A percentile compares a stretch with the other conserved stretches of the same genome.
Evolutionary conservation across 495 filamentous ascomycete species (phyloP).

Genomic region (Durotheca rogersii): DNA sequence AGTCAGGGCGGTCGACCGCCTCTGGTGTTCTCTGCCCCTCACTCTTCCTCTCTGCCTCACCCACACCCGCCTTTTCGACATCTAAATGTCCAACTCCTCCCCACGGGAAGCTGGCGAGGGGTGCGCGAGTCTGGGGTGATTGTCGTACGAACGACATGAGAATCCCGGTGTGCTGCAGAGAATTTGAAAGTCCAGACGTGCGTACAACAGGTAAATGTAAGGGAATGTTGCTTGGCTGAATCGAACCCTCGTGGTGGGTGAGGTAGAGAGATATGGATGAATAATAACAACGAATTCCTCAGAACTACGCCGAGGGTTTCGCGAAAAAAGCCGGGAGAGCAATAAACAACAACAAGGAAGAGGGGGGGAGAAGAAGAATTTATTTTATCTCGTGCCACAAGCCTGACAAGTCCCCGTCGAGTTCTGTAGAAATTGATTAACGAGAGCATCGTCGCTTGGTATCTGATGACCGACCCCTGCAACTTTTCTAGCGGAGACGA

Average conservation of each 20-base stretch:
- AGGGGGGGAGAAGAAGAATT: too few species aligned
- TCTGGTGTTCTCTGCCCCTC: neutral
- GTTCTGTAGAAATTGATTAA: constrained; percentile 5
- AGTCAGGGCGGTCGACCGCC: neutral
- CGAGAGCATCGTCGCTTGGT: constrained; percentile 4
- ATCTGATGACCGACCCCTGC: constrained; percentile 23
- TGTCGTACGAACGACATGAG: constrained; percentile 9
- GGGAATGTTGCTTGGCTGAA: constrained; percentile 2
- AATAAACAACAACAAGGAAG: too few species aligned
- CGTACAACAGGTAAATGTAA: constrained; percentile 6
- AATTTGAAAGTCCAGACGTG: constrained; percentile 10
- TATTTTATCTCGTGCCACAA: neutral
- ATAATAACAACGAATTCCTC: neutral
- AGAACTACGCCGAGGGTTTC: neutral
- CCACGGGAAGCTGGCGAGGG: neutral
- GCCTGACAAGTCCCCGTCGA: neutral
- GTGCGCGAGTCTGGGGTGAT: constrained; percentile 14
- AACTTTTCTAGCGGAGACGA: constrained; percentile 21
- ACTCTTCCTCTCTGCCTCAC: too few species aligned
- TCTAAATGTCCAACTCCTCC: neutral
- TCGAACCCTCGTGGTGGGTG: neutral
- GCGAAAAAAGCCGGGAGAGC: too few species aligned
- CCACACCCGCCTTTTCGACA: too few species aligned
- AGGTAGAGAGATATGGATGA: too few species aligned
- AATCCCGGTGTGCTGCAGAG: constrained; percentile 9